phyloP scores from a whole-genome alignment of 1,284 basidiomycete genomes.

The Tylopilus sp. region DNA sequence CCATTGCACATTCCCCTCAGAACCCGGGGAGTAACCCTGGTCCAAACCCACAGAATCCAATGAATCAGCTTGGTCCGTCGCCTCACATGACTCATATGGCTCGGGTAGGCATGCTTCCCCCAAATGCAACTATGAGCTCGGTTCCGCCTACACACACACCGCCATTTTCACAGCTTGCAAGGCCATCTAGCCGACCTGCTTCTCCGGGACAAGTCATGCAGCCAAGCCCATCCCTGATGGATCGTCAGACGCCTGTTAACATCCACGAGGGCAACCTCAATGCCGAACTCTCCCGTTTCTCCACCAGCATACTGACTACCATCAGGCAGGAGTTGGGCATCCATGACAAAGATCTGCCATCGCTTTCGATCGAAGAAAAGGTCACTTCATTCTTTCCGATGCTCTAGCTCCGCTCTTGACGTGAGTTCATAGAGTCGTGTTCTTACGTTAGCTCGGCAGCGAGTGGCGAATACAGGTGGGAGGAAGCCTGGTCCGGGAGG shows the following conservation, averaged over 20 bases:
- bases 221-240: constrained; percentile 53
- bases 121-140: constrained; percentile 32
- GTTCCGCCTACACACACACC: constrained; percentile 42
- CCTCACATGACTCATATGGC: constrained; percentile 46
- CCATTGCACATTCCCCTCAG: constrained; percentile 41
- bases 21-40: constrained; percentile 31
- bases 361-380: constrained; percentile 52
- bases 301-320: constrained; percentile 29
- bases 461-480: constrained; percentile 15
- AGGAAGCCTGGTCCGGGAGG: constrained; percentile 35
- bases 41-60: constrained; percentile 33
- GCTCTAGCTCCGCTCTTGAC: constrained; percentile 8
- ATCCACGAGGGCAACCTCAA: constrained; percentile 24
- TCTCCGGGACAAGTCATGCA: constrained; percentile 50
- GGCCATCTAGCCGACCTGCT: constrained; percentile 55
- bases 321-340: constrained; percentile 48
- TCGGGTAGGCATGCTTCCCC: constrained; percentile 49
- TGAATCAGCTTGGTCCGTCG: constrained; percentile 50
- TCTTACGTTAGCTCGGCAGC: constrained; percentile 28
- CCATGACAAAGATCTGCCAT: constrained; percentile 45
- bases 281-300: constrained; percentile 39
- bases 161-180: constrained; percentile 37
- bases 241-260: constrained; percentile 41
- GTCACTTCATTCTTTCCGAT: constrained; percentile 35
- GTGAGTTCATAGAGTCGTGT: constrained; percentile 37